Conservation (phyloP, 768 basidiomycete genomes). For the Calvatia gigantea region DNA sequence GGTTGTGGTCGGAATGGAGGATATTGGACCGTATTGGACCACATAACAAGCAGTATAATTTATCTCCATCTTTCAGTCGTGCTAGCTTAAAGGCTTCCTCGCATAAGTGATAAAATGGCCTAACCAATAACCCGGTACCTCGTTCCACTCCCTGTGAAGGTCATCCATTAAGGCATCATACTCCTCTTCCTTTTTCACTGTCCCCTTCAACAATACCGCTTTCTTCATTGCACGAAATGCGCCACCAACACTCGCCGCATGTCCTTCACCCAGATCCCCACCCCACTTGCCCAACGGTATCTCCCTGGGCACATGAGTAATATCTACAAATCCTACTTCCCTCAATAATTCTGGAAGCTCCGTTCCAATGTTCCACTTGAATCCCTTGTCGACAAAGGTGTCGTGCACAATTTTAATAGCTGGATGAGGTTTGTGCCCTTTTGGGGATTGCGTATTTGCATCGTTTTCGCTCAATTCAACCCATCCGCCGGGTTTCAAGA, state of each 20-base stretch:
- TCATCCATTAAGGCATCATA: conserved; percentile 11
- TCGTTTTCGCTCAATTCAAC: conserved; percentile 5
- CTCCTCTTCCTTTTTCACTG: conserved; percentile 5
- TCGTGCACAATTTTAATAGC: neutral
- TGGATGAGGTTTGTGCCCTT: neutral
- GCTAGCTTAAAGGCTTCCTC: neutral
- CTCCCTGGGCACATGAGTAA: neutral
- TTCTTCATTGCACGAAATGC: conserved; percentile 1
- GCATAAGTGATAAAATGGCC: neutral
- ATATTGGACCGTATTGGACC: too few species aligned
- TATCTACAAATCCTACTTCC: neutral
- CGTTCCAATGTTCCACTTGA: neutral
- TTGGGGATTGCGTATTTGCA: neutral
- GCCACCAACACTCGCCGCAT: neutral
- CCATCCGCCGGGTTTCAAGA: conserved; percentile 10
- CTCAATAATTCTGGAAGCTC: neutral
- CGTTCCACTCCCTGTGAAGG: neutral
- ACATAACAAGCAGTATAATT: too few species aligned
- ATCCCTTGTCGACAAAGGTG: neutral
- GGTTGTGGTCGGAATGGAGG: too few species aligned
- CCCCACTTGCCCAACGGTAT: neutral
- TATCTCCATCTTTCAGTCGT: neutral
- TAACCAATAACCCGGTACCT: neutral
- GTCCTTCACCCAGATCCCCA: neutral
- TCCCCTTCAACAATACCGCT: conserved; percentile 5